Conservation (phyloP, 257 asterid genomes). For the Ophiorrhiza pumila region DNA sequence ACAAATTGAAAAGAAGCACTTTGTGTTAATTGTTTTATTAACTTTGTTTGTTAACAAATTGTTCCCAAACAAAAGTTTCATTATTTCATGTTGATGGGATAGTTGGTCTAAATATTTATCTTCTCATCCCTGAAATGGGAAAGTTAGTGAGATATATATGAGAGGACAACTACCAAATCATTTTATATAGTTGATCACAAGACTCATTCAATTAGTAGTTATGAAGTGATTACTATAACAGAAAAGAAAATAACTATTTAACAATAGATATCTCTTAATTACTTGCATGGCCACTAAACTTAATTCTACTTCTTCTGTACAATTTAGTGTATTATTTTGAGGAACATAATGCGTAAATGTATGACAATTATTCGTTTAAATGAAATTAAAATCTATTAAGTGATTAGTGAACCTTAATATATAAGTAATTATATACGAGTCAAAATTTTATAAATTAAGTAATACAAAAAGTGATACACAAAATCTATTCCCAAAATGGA, state of each 20-base stretch:
- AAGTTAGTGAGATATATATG: neutral
- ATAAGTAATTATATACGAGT: too few relatives aligned
- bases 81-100: neutral
- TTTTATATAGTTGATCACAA: neutral
- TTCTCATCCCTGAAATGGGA: neutral
- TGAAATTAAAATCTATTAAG: too few relatives aligned
- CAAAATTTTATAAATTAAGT: too few relatives aligned
- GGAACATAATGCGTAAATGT: too few relatives aligned
- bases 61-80: neutral
- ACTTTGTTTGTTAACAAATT: neutral
- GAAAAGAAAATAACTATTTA: constrained; percentile 11
- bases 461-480: too few relatives aligned
- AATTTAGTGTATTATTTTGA: too few relatives aligned
- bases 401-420: too few relatives aligned
- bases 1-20: neutral
- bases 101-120: neutral
- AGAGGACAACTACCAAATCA: constrained; percentile 17
- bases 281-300: too few relatives aligned
- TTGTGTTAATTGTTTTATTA: neutral
- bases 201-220: neutral
- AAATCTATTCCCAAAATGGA: too few relatives aligned
- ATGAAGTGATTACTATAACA: constrained; percentile 11
- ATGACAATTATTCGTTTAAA: too few relatives aligned
- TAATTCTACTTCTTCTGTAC: too few relatives aligned
- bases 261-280: constrained; percentile 6